A percentile compares a stretch with the other conserved stretches of the same genome.
These are phyloP conservation scores for Chlamydomonas schloesseri DNA, from an alignment of 139 green algal genomes.

Conservation along the genomic window DNA sequence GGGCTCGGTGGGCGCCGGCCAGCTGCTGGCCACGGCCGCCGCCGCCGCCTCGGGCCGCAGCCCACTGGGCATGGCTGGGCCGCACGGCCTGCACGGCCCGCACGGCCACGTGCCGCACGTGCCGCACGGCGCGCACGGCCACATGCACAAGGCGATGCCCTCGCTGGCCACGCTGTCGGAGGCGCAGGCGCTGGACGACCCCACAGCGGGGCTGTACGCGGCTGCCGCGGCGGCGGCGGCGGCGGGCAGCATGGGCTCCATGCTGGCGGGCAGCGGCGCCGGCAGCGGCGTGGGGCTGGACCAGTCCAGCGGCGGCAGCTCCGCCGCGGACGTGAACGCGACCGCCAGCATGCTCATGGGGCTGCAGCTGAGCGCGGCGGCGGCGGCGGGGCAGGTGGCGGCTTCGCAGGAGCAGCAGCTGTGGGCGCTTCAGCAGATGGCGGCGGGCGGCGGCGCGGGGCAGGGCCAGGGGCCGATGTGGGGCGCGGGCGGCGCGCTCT, in stretches of 20 bases:
- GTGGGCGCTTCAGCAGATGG: slow-evolving; percentile 30
- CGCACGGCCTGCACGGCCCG: background rate
- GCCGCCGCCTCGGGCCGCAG: slow-evolving; percentile 30
- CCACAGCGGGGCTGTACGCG: slow-evolving; percentile 38
- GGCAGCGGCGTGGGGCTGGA: background rate
- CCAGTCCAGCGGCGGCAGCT: slow-evolving; percentile 44
- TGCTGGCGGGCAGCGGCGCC: slow-evolving; percentile 13
- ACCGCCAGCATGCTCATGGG: slow-evolving; percentile 53
- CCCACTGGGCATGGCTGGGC: background rate
- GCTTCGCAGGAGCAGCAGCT: slow-evolving; percentile 17
- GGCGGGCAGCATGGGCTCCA: slow-evolving; percentile 1
- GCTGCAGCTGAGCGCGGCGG: slow-evolving; percentile 15
- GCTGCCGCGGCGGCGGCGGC: slow-evolving; percentile 40
- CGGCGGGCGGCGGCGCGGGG: background rate
- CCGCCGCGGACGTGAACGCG: slow-evolving; percentile 45
- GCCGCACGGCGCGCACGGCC: background rate
- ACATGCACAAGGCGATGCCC: slow-evolving; percentile 6
- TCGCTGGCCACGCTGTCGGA: slow-evolving; percentile 25
- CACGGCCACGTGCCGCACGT: background rate
- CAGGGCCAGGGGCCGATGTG: slow-evolving; percentile 3
- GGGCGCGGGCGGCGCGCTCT: slow-evolving; percentile 4
- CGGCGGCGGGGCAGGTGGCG: background rate
- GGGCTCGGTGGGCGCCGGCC: slow-evolving; percentile 2
- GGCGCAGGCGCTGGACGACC: slow-evolving; percentile 38
- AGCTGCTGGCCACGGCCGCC: slow-evolving; percentile 15